These are phyloP conservation scores for Candida nitratophila DNA, from an alignment of 805 yeast genomes.

Conservation along the genomic window DNA sequence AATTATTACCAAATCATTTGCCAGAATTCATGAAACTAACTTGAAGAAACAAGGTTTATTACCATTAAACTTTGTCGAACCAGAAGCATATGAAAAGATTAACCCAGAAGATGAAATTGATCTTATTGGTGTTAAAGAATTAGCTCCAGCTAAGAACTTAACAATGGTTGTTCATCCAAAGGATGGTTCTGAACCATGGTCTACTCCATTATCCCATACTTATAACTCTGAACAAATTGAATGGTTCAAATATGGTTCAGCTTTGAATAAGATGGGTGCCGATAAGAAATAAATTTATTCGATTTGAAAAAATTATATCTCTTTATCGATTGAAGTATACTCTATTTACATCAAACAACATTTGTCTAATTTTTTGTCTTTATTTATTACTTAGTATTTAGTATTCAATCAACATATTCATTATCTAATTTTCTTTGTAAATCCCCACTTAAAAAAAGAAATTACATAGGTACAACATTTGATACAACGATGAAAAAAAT, in stretches of 20 bases:
- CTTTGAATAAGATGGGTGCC: conserved; percentile 80
- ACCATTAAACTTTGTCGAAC: conserved; percentile 89
- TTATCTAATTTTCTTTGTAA: too few relatives aligned
- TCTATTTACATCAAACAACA: too few relatives aligned
- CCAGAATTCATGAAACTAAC: conserved; percentile 99
- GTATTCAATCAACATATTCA: neutral
- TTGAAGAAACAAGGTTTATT: conserved; percentile 98
- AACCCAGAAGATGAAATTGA: conserved; percentile 86
- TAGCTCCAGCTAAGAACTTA: conserved; percentile 91
- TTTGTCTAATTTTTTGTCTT: neutral
- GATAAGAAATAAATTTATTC: conserved; percentile 10
- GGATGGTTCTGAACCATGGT: conserved; percentile 74
- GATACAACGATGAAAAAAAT: too few relatives aligned
- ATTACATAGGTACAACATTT: too few relatives aligned
- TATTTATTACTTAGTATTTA: neutral
- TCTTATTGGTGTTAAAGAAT: conserved; percentile 71
- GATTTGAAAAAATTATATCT: too few relatives aligned
- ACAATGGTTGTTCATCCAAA: conserved; percentile 67
- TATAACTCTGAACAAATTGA: conserved; percentile 95
- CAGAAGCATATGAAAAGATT: conserved; percentile 89
- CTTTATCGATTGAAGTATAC: too few relatives aligned
- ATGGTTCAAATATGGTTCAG: conserved; percentile 99
- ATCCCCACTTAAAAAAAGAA: too few relatives aligned
- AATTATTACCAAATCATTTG: conserved; percentile 94
- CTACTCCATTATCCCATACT: conserved; percentile 88